Conservation (phyloP, 176 grass and related monocot species). For the Carex scoparia region DNA sequence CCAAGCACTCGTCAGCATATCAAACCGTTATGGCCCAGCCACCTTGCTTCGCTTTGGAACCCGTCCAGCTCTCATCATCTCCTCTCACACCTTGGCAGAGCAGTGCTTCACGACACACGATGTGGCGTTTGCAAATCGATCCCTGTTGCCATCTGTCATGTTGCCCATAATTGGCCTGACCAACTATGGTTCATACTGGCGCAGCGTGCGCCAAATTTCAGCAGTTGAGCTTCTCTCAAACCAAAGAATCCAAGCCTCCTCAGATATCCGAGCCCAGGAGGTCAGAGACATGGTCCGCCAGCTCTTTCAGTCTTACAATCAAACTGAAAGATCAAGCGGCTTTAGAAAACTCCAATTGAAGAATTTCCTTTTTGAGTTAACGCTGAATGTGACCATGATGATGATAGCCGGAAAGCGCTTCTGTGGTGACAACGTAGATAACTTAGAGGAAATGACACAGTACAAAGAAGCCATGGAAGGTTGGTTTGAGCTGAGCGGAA, state of each 20-base stretch:
- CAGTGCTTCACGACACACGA: constrained; percentile 54
- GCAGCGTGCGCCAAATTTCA: constrained; percentile 50
- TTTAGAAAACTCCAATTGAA: not conserved
- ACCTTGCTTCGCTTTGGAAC: constrained; percentile 48
- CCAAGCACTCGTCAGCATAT: constrained; percentile 30
- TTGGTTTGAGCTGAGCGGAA: constrained; percentile 9
- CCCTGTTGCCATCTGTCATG: constrained; percentile 35
- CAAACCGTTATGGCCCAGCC: constrained; percentile 32
- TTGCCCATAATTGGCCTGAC: constrained; percentile 31
- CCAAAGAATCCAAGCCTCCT: constrained; percentile 25
- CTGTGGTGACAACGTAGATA: not conserved
- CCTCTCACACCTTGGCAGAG: constrained; percentile 29
- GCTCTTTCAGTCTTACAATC: constrained; percentile 27
- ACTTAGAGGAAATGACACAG: constrained; percentile 5
- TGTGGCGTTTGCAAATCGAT: constrained; percentile 57
- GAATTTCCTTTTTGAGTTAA: constrained; percentile 19
- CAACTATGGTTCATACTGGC: constrained; percentile 56
- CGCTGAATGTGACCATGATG: constrained; percentile 38
- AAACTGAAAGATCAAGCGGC: not conserved
- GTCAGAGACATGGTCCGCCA: constrained; percentile 20
- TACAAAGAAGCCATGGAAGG: not conserved
- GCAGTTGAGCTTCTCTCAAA: constrained; percentile 46
- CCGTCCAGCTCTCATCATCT: constrained; percentile 42
- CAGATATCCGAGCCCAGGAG: constrained; percentile 25
- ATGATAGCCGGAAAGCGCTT: not conserved